phyloP scores from a whole-genome alignment of 768 basidiomycete genomes.

The Lactarius indigo region DNA sequence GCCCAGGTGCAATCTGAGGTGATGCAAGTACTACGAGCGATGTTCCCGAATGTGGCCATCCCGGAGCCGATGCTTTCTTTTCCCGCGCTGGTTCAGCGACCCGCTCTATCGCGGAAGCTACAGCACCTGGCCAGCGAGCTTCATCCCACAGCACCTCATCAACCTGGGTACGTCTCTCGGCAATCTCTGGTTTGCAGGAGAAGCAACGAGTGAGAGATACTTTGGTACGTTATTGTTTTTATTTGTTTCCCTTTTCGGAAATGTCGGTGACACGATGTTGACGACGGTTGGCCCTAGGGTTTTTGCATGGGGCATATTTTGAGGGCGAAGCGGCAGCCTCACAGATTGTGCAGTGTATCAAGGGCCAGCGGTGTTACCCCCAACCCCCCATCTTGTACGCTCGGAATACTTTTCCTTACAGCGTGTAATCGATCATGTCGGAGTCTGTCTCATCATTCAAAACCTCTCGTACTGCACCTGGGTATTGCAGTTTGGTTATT shows the following conservation, averaged over 20 bases:
- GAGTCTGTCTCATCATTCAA: no score
- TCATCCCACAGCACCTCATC: constrained; percentile 46
- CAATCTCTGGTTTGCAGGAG: constrained; percentile 57
- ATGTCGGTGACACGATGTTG: background rate
- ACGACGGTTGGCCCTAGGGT: constrained; percentile 17
- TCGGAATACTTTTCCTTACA: constrained; percentile 3
- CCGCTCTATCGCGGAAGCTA: constrained; percentile 56
- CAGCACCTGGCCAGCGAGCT: constrained; percentile 62
- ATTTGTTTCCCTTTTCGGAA: background rate
- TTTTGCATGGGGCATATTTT: constrained; percentile 34
- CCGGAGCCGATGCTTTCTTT: constrained; percentile 50
- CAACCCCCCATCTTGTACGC: constrained; percentile 21
- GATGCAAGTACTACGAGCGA: constrained; percentile 47
- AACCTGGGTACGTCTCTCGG: constrained; percentile 52
- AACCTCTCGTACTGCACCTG: no score
- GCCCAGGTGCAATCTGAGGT: constrained; percentile 49
- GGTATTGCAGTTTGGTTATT: no score
- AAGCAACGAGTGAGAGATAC: constrained; percentile 52
- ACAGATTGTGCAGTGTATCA: constrained; percentile 29
- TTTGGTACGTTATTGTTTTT: constrained; percentile 41
- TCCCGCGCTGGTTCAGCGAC: constrained; percentile 50
- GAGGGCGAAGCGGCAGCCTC: constrained; percentile 29
- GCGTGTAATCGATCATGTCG: background rate
- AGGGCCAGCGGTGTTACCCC: constrained; percentile 14
- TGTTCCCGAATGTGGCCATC: constrained; percentile 51